These are phyloP conservation scores for Ceratocystis alfenasii DNA, from an alignment of 2,329 filamentous ascomycete species.

Conservation along the genomic window DNA sequence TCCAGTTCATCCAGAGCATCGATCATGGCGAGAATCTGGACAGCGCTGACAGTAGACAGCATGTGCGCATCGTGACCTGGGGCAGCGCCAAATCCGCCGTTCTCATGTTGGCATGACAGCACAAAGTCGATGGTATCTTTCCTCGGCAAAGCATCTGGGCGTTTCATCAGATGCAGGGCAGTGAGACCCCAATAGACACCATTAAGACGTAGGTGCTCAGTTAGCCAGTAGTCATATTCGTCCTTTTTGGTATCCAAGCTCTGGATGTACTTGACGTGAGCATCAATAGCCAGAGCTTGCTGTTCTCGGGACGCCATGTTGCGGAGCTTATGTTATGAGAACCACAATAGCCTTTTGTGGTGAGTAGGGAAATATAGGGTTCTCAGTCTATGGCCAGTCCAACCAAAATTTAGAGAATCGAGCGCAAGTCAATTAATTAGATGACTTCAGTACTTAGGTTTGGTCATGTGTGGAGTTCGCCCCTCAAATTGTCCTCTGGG, in stretches of 20 bases:
- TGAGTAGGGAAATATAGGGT: too few species aligned
- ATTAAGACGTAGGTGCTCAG: constrained; percentile 88
- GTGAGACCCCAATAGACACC: constrained; percentile 95
- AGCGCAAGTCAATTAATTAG: too few species aligned
- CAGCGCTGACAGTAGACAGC: constrained; percentile 87
- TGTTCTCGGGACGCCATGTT: constrained; percentile 28
- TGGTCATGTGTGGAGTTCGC: not conserved
- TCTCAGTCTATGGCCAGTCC: too few species aligned
- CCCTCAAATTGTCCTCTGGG: not conserved
- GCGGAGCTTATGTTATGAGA: not conserved
- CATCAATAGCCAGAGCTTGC: constrained; percentile 38
- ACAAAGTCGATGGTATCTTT: constrained; percentile 80
- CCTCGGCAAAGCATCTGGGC: constrained; percentile 68
- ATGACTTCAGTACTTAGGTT: too few species aligned
- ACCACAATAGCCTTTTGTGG: too few species aligned
- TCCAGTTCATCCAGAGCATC: constrained; percentile 80
- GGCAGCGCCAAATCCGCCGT: constrained; percentile 84
- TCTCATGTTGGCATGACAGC: constrained; percentile 82
- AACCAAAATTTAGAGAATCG: too few species aligned
- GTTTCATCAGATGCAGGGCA: constrained; percentile 71
- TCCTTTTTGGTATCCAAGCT: constrained; percentile 83
- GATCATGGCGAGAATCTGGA: constrained; percentile 81
- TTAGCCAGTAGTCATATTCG: constrained; percentile 95
- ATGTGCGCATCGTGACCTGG: constrained; percentile 93
- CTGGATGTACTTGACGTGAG: constrained; percentile 85